A percentile compares a stretch with the other conserved stretches of the same genome.
Evolutionary conservation across 345 rosid species (phyloP).

Genomic region (Eucalyptus virginea): DNA sequence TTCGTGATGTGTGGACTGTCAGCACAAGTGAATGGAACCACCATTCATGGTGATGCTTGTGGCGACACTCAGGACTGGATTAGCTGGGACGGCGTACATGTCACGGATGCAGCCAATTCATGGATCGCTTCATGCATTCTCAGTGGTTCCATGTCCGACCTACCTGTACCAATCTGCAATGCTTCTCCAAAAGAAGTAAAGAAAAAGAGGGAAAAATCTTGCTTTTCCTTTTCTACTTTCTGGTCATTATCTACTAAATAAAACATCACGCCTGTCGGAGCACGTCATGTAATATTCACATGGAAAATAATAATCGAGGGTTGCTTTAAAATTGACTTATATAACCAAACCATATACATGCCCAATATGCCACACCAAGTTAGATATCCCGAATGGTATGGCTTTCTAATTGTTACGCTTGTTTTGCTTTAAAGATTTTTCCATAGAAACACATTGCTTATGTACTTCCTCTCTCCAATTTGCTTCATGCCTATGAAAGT

Average conservation of each 20-base stretch:
- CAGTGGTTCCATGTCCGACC: slow-evolving; percentile 29
- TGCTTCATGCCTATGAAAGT: not conserved
- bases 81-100: slow-evolving; percentile 70
- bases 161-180: not conserved
- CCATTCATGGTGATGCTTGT: slow-evolving; percentile 42
- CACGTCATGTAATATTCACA: not conserved
- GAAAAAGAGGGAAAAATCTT: not conserved
- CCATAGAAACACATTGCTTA: not conserved
- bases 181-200: not conserved
- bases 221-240: not conserved
- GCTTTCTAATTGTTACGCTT: not conserved
- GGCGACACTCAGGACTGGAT: slow-evolving; percentile 25
- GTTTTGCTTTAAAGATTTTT: not conserved
- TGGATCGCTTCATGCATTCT: slow-evolving; percentile 31
- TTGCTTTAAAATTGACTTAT: not conserved
- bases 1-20: slow-evolving; percentile 32
- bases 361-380: not conserved
- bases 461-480: not conserved
- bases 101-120: slow-evolving; percentile 38
- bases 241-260: not conserved
- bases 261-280: not conserved
- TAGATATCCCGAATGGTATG: not conserved
- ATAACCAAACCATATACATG: not conserved
- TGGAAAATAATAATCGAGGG: not conserved
- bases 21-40: slow-evolving; percentile 35